Conservation (phyloP, 257 asterid genomes). For the Ilex aquifolium region DNA sequence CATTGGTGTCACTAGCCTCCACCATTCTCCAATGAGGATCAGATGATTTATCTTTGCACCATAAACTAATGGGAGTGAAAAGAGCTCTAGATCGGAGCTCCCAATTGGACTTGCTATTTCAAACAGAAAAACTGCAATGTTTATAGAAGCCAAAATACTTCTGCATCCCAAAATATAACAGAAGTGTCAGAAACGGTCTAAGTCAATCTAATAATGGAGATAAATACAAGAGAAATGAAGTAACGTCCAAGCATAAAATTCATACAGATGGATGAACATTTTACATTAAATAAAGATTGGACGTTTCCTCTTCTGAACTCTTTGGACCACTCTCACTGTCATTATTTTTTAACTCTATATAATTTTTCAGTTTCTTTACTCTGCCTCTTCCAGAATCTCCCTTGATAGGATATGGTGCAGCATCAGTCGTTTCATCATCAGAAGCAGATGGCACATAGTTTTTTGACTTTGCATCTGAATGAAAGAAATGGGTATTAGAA, state of each 20-base stretch:
- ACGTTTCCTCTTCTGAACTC: constrained; percentile 35
- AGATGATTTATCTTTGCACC: constrained; percentile 82
- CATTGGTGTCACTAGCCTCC: constrained; percentile 90
- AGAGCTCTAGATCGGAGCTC: constrained; percentile 47
- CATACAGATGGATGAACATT: not conserved
- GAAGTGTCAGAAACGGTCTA: not conserved
- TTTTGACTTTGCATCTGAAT: constrained; percentile 39
- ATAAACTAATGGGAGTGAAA: constrained; percentile 61
- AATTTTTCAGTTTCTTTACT: constrained; percentile 21
- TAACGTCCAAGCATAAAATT: not conserved
- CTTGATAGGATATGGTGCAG: constrained; percentile 15
- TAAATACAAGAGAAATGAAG: not conserved
- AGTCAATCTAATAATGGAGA: not conserved
- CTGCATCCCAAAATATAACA: constrained; percentile 34
- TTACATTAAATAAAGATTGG: constrained; percentile 69
- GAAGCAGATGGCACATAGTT: constrained; percentile 14
- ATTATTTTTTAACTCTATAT: constrained; percentile 29
- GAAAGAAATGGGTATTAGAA: not conserved
- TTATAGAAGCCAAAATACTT: constrained; percentile 52
- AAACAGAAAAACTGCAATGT: constrained; percentile 77
- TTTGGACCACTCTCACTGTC: constrained; percentile 14
- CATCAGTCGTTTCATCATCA: constrained; percentile 20
- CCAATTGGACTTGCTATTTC: constrained; percentile 78
- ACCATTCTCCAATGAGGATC: constrained; percentile 83
- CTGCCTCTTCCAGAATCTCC: constrained; percentile 20